Conservation (phyloP, 2,329 filamentous ascomycete species). For the Pseudopithomyces maydicus region DNA sequence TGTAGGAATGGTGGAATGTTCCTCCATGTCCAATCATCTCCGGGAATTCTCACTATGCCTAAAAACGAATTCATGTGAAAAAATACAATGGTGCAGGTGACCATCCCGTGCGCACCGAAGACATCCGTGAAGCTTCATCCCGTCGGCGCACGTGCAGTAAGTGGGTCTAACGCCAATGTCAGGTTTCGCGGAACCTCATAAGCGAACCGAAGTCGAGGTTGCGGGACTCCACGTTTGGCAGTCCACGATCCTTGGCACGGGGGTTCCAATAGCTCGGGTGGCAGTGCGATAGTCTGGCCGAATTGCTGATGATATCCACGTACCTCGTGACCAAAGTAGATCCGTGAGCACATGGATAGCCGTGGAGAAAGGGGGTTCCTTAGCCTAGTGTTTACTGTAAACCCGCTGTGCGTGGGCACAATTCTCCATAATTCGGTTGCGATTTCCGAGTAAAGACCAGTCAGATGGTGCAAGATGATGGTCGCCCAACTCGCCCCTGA, state of each 20-base stretch:
- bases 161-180: background rate
- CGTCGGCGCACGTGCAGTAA: background rate
- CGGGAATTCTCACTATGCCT: background rate
- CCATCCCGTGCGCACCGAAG: background rate
- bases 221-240: background rate
- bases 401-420: no score
- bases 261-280: background rate
- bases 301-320: background rate
- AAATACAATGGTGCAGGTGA: conserved; percentile 1
- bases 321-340: background rate
- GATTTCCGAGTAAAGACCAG: no score
- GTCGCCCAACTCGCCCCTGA: no score
- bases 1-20: background rate
- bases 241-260: conserved; percentile 6
- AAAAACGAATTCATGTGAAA: conserved; percentile 1
- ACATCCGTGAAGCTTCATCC: background rate
- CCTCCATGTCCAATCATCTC: background rate
- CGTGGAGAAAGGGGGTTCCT: background rate
- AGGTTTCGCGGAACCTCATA: background rate
- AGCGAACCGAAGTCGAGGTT: background rate
- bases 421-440: no score
- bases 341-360: background rate
- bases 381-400: background rate
- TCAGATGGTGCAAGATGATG: no score
- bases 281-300: background rate